Evolutionary conservation across 345 rosid genomes (phyloP).

Genomic region (Aquilaria malaccensis): DNA sequence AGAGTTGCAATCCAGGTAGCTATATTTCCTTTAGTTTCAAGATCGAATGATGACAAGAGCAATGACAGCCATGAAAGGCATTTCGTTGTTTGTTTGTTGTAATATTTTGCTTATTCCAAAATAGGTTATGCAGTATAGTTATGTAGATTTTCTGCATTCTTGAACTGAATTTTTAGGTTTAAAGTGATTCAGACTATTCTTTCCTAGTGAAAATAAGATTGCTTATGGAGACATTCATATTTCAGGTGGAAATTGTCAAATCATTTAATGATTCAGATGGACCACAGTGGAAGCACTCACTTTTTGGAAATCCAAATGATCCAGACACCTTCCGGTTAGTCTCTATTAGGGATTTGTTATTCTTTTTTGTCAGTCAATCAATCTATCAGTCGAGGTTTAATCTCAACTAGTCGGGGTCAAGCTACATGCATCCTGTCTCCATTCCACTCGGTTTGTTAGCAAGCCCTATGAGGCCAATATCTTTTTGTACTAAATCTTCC

Average conservation of each 20-base stretch:
- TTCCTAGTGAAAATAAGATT: not conserved
- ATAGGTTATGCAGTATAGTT: slow-evolving; percentile 2
- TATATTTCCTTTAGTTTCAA: not conserved
- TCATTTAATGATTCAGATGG: slow-evolving; percentile 76
- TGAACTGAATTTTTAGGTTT: not conserved
- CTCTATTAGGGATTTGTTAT: slow-evolving; percentile 6
- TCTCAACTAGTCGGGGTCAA: no score
- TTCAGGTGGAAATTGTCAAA: slow-evolving; percentile 82
- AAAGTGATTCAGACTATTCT: not conserved
- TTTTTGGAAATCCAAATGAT: slow-evolving; percentile 96
- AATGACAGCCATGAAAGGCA: no score
- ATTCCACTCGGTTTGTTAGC: no score
- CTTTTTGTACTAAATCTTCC: no score
- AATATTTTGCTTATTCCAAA: not conserved
- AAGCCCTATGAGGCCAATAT: no score
- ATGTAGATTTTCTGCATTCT: not conserved
- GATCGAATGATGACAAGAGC: not conserved
- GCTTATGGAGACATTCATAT: slow-evolving; percentile 8
- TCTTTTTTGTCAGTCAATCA: no score
- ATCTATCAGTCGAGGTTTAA: no score
- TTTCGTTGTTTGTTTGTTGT: not conserved
- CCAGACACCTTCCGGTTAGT: slow-evolving; percentile 86
- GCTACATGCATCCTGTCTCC: no score
- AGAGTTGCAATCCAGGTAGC: slow-evolving; percentile 82
- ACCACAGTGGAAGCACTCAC: slow-evolving; percentile 87